Conservation (phyloP, 2,329 filamentous ascomycete species). For the Exophiala xenobiotica region DNA sequence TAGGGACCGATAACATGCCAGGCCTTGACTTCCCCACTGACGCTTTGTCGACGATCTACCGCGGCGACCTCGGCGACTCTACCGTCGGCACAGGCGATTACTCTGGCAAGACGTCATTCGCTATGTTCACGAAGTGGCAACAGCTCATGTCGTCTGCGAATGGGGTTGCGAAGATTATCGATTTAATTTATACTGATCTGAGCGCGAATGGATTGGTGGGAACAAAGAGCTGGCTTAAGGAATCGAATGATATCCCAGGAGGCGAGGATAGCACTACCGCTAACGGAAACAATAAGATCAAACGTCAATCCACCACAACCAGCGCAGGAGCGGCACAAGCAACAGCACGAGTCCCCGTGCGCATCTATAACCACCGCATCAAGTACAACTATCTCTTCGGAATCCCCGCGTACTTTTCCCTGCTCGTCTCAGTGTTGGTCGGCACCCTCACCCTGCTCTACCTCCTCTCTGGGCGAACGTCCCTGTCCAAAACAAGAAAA, state of each 20-base stretch:
- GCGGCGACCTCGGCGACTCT: not conserved
- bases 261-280: constrained; percentile 2
- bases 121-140: constrained; percentile 43
- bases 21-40: not conserved
- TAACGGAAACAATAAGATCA: no score
- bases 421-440: constrained; percentile 40
- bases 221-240: constrained; percentile 1
- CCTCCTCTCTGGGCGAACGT: constrained; percentile 35
- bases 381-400: constrained; percentile 36
- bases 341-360: constrained; percentile 31
- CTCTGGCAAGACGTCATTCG: constrained; percentile 38
- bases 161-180: constrained; percentile 38
- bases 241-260: constrained; percentile 5
- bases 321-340: no score
- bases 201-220: constrained; percentile 44
- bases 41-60: not conserved
- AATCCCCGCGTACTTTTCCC: constrained; percentile 36
- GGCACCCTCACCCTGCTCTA: constrained; percentile 37
- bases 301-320: no score
- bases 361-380: constrained; percentile 32
- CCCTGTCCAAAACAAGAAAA: not conserved
- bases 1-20: constrained; percentile 9
- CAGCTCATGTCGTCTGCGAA: constrained; percentile 33
- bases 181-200: constrained; percentile 48
- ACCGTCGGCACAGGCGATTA: constrained; percentile 17